Evolutionary conservation across 2,329 filamentous ascomycete species (phyloP), one percentile per base, ranked within the genome.

Genomic region (Botrytis galanthina): DNA sequence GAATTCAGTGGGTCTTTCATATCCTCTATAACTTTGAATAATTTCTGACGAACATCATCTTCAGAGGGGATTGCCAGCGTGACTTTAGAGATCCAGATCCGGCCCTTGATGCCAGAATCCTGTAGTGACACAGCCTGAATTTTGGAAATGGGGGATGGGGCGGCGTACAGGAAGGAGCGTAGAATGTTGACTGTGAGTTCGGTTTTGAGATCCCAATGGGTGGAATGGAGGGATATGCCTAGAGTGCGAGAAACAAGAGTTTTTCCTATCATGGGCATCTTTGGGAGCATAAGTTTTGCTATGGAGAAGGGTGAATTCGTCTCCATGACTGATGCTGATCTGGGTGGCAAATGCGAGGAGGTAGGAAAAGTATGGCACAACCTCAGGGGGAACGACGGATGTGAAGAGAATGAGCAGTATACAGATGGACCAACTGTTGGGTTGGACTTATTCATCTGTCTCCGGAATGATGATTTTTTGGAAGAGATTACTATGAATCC

Each of bases 81-180:
- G 60, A 92, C 90, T 72, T 89, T 92, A 78, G 90, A 91, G 37
- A 97, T 86, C 95, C 95, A 98, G 76, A 96, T 89, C 62, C 88
- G 88, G 6, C 94, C 94, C 80, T 93, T 94, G 79, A 97, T 85
- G 0, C 89, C 89, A 0, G 87, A 87, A 71, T 92, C 91, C 73
- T 85, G 88, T 61, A 88, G 83, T 1, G 88, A 87, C 22, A 88
- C 77, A 59, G 83, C 84, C 82, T 98, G 95, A 9, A 87, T 83
- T 74, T 89, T 86, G 0, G 87, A 84, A 42, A 97, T 83, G 6
- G 84, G 83, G 22, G 78, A 57, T 63, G 74, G 76, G 66, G 78
- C 63, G 26, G 81, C 80, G 26, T 37, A 35, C 68, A 93, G 81
- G 71, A 94, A 84, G 0, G 88, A 88, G 29, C 93, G 91, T 26